Conservation (phyloP, 768 basidiomycete genomes). For the Russula sp. region DNA sequence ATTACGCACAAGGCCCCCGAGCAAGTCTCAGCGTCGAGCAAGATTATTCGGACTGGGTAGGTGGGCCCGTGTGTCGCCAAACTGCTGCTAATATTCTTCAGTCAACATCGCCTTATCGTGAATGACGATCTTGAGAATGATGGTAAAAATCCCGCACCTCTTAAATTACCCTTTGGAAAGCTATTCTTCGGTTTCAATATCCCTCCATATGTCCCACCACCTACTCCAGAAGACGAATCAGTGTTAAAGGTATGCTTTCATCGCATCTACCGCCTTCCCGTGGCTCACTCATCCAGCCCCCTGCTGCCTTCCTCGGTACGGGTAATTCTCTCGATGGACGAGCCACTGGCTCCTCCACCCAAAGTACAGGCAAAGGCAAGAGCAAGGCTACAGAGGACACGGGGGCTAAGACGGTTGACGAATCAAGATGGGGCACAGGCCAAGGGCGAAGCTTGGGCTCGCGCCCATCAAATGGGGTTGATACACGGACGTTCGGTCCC, state of each 20-base stretch:
- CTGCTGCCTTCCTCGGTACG: conserved; percentile 56
- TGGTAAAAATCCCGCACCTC: conserved; percentile 79
- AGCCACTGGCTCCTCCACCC: conserved; percentile 41
- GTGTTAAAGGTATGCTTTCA: conserved; percentile 28
- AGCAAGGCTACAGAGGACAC: conserved; percentile 33
- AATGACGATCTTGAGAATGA: conserved; percentile 72
- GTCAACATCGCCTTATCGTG: conserved; percentile 80
- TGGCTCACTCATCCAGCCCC: conserved; percentile 35
- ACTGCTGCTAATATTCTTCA: conserved; percentile 38
- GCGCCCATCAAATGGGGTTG: conserved; percentile 41
- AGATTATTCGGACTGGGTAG: conserved; percentile 88
- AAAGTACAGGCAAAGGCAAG: conserved; percentile 48
- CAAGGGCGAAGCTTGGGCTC: conserved; percentile 48
- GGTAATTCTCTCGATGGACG: conserved; percentile 68
- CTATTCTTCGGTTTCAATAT: conserved; percentile 96
- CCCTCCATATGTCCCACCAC: conserved; percentile 58
- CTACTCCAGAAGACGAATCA: conserved; percentile 20
- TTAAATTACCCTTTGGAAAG: conserved; percentile 89
- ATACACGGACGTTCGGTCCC: conserved; percentile 35
- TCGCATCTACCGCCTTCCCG: neutral
- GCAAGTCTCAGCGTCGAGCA: conserved; percentile 73
- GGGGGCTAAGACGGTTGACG: conserved; percentile 27
- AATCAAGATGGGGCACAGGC: conserved; percentile 36
- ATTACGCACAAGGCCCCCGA: conserved; percentile 81
- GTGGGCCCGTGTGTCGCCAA: conserved; percentile 36